phyloP scores from a whole-genome alignment of 805 yeast species.

The Schizosaccharomyces pombe region ASM294v3 CU329670.1:990501-991000 shows the following conservation, averaged over 20 bases:
- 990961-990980: constrained; percentile 60
- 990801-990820: constrained; percentile 22
- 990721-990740: constrained; percentile 68
- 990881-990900: constrained; percentile 65
- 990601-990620: too few species aligned
- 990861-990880: constrained; percentile 77
- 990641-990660: too few species aligned
- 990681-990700: background rate
- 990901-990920: constrained; percentile 72
- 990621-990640: too few species aligned
- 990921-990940: constrained; percentile 48
- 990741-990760: constrained; percentile 88
- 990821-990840: constrained; percentile 17
- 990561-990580: constrained; percentile 7
- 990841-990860: constrained; percentile 25
- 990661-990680: too few species aligned
- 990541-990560: constrained; percentile 22
- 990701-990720: constrained; percentile 28
- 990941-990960: constrained; percentile 75
- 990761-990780: constrained; percentile 87
- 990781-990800: constrained; percentile 32
- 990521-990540: constrained; percentile 48
- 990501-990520: constrained; percentile 77
- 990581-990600: constrained; percentile 14
- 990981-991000: constrained; percentile 44